Conservation (phyloP, 139 green algal species). For the Pleodorina starrii region DNA sequence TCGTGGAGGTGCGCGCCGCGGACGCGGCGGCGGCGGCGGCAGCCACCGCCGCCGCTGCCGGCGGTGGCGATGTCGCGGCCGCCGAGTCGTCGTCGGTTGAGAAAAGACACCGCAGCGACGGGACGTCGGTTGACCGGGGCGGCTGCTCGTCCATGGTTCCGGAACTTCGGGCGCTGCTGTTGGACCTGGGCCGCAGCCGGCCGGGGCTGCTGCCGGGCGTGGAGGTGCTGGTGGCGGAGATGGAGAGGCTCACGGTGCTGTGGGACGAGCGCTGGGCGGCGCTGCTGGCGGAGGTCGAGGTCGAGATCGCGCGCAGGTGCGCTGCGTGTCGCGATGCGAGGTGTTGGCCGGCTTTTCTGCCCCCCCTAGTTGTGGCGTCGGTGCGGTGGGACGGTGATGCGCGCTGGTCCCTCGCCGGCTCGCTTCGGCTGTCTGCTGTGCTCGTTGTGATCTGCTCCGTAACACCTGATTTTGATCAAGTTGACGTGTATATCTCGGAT, state of each 20-base stretch:
- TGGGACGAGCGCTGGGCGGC: conserved; percentile 78
- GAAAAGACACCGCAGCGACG: no score
- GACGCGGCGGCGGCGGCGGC: conserved; percentile 31
- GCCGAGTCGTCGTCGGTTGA: not conserved
- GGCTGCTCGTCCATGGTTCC: not conserved
- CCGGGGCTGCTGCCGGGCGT: conserved; percentile 59
- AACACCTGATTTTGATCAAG: no score
- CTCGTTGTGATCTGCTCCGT: no score
- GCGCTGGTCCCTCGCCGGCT: no score
- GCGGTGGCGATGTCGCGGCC: not conserved
- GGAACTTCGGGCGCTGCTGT: conserved; percentile 58
- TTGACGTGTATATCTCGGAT: no score
- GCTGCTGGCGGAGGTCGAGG: conserved; percentile 71
- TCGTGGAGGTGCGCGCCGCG: conserved; percentile 53
- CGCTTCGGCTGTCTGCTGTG: no score
- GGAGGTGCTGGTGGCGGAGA: conserved; percentile 55
- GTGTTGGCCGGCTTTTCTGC: no score
- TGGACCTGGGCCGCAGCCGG: conserved; percentile 42
- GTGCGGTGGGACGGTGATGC: no score
- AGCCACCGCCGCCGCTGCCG: not conserved
- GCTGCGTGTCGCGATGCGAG: no score
- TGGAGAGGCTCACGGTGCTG: conserved; percentile 64
- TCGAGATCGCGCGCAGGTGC: conserved; percentile 59
- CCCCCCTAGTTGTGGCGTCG: no score
- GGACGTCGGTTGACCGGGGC: no score